Evolutionary conservation across 1,284 basidiomycete genomes (phyloP), one percentile per base, ranked within the genome.

Genomic region (Boletus mariae): DNA sequence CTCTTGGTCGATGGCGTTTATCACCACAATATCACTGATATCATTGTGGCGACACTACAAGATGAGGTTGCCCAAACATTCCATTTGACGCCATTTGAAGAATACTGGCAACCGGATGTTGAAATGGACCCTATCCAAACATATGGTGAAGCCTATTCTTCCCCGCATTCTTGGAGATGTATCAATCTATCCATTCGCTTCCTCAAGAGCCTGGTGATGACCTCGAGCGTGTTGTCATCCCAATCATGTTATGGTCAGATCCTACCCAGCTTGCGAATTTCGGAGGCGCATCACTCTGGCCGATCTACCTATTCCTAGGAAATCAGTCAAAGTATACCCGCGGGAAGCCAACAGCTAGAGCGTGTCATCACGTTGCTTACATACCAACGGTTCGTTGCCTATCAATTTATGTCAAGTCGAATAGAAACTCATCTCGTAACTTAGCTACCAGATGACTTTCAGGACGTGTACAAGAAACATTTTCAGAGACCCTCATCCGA

Each of bases 251-350:
- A 15, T 69, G 64, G 59, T 73, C 68, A 0, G 67, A 73, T 52
- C 43, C 59, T 0, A 71, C 61, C 0, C 63, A 68, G 5, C 59
- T 71, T 0, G 38, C 63, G 0, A 61, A 60, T 15, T 52, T 52
- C 31, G 45, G 46, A 31, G 47, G 52, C 11, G 47, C 45, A 11
- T 62, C 58, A 0, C 44, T 69, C 0, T 72, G 69, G 68, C 70
- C 69, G 0, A 38, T 68, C 3, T 72, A 70, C 35, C 35, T 68
- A 1, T 70, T 46, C 25, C 59, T 70, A 26, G 63, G 58, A 0
- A 69, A 68, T 12, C 57, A 68, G 34, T 55, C 53, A 4, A 56
- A 56, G 8, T 56, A 56, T 28, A 37, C 9, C 1, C 7, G 5
- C 5, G 31, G 37, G 0, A 57, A 50, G n/a, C 57, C 59, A 12